Percentiles rank a stretch among this genome's conserved stretches.
Evolutionary conservation across 371 early-diverging fungal genomes (phyloP).

Genomic region (Circinella umbellata): DNA sequence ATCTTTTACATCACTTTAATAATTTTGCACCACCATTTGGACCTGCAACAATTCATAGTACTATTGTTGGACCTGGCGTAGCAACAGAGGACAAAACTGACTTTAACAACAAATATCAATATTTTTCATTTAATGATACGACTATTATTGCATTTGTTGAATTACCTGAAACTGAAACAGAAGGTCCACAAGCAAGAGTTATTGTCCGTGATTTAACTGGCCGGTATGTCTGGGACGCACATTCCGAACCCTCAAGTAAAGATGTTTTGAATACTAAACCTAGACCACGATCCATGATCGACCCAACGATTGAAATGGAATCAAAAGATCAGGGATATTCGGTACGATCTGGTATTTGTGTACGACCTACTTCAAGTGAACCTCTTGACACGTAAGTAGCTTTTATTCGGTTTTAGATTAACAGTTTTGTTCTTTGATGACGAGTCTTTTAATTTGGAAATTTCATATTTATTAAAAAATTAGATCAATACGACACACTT

Average conservation of each 20-base stretch:
- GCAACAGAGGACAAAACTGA: constrained; percentile 42
- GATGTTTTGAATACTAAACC: neutral
- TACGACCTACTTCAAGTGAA: constrained; percentile 2
- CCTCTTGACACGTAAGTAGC: constrained; percentile 11
- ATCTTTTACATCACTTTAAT: constrained; percentile 60
- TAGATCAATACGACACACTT: constrained; percentile 14
- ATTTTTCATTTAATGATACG: constrained; percentile 66
- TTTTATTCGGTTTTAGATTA: no score
- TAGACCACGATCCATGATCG: neutral
- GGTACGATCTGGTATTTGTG: neutral
- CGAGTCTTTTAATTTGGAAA: neutral
- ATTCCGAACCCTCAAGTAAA: constrained; percentile 44
- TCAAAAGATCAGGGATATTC: constrained; percentile 3
- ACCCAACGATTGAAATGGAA: neutral
- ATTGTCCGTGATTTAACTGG: constrained; percentile 80
- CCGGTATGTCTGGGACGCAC: constrained; percentile 80
- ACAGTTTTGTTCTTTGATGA: no score
- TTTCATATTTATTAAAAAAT: neutral
- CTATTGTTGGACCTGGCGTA: constrained; percentile 52
- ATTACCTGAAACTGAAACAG: constrained; percentile 39
- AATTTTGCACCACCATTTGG: constrained; percentile 61
- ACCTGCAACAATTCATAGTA: constrained; percentile 54
- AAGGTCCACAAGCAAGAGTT: constrained; percentile 53
- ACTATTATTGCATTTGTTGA: constrained; percentile 67
- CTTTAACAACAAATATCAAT: constrained; percentile 49